A percentile compares a stretch with the other conserved stretches of the same genome.
phyloP scores from a whole-genome alignment of 805 yeast species.

The Candida parachauliodes region DNA sequence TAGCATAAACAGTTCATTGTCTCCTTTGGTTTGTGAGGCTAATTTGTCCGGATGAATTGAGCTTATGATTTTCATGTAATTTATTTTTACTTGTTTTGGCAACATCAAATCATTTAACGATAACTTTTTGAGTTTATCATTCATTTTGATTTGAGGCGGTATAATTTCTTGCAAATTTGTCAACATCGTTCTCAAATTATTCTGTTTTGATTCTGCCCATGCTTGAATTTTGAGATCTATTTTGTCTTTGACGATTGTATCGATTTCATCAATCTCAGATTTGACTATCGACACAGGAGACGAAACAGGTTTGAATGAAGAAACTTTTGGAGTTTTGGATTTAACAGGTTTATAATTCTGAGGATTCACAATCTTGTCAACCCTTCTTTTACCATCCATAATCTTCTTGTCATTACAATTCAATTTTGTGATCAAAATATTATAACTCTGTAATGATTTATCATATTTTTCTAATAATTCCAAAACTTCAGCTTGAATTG shows the following conservation, averaged over 20 bases:
- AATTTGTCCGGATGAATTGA: conserved; percentile 85
- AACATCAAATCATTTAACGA: conserved; percentile 60
- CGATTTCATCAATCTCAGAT: conserved; percentile 48
- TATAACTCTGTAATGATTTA: conserved; percentile 62
- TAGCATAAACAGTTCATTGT: conserved; percentile 71
- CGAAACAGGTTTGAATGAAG: background rate
- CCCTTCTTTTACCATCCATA: conserved; percentile 81
- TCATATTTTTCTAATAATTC: conserved; percentile 73
- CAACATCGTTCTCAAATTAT: conserved; percentile 74
- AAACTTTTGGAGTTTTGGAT: conserved; percentile 1
- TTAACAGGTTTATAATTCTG: conserved; percentile 10
- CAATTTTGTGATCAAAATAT: conserved; percentile 51
- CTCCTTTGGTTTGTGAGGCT: conserved; percentile 37
- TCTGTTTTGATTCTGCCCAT: conserved; percentile 57
- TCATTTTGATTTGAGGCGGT: conserved; percentile 50
- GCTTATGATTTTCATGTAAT: conserved; percentile 78
- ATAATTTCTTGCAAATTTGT: conserved; percentile 65
- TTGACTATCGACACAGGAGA: conserved; percentile 12
- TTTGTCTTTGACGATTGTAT: conserved; percentile 43
- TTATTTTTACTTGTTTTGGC: conserved; percentile 83
- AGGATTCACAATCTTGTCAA: conserved; percentile 64
- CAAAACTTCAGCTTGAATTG: conserved; percentile 75
- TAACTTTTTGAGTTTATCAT: conserved; percentile 18
- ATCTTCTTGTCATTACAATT: conserved; percentile 63
- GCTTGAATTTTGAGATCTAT: conserved; percentile 9